Base-by-base conservation (phyloP, 805 yeast species). In the Metschnikowia peoriensis region DNA sequence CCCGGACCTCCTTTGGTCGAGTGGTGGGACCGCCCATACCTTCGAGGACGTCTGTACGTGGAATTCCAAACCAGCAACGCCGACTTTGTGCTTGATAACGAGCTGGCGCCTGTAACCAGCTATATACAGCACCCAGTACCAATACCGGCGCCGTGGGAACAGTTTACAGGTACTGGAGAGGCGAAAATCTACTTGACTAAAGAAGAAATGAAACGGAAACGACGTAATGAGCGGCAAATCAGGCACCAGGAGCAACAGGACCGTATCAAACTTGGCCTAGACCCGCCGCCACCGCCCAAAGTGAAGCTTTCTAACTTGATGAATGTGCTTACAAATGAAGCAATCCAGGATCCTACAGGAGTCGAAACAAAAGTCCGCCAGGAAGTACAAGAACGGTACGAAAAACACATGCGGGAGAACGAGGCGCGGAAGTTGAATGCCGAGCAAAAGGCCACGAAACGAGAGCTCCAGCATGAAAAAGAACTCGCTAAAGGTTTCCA, bases 221-320 rank as follows among this genome's bases (percentile, higher is more conserved):
- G 97, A 42, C 79, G 85, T 54, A 86, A 86, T 53, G 85, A 81
- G 45, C 76, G 97, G 51, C 80, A 84, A 43, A 76, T 77, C 40
- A 75, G 69, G 54, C 82, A 83, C 55, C 84, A 85, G 60, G 94
- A 86, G 44, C 77, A 80, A 52, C 96, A 89, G 64, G 93, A 89
- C 59, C 74, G 87, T 44, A 85, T 92, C 27, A 80, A 84, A 52
- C 71, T 89, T 6, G 99, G 99, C 0, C 69, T 92, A 16, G 89
- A 86, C 44, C 87, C 96, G 0, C 86, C 96, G 6, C 97, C 97
- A 0, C 86, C 86, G 6, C 96, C 97, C 2, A 94, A 93, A 67
- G 87, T 94, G 28, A 89, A 87, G 61, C 73, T 90, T 42, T 82
- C 86, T 41, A 94, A 93, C 65, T 77, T 94, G 67, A 89, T 90